Percentiles rank a stretch among this genome's conserved stretches.
Conservation (phyloP, 2,329 filamentous ascomycete species). For the Calonectria naviculata region DNA sequence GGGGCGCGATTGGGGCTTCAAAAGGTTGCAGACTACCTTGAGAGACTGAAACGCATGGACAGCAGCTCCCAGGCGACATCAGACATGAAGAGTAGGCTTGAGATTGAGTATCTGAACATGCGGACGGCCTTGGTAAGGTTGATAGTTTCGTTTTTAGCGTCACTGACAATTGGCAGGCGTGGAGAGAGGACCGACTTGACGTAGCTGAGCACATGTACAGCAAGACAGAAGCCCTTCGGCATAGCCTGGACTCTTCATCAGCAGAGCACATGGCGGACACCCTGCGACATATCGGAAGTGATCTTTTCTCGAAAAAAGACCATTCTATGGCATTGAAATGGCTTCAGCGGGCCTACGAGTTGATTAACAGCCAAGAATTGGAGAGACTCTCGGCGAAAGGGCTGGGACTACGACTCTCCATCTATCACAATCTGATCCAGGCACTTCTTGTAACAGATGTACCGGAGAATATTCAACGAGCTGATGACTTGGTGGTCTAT, state of each 20-base stretch:
- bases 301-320: slow-evolving; percentile 63
- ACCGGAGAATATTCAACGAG: slow-evolving; percentile 58
- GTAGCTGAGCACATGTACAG: slow-evolving; percentile 82
- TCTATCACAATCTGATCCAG: slow-evolving; percentile 73
- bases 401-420: slow-evolving; percentile 72
- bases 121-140: slow-evolving; percentile 72
- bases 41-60: slow-evolving; percentile 27
- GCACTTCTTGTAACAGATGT: slow-evolving; percentile 61
- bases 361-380: slow-evolving; percentile 66
- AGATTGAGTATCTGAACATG: slow-evolving; percentile 73
- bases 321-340: slow-evolving; percentile 72
- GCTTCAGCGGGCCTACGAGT: slow-evolving; percentile 75
- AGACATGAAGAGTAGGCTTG: slow-evolving; percentile 47
- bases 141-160: background rate
- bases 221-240: slow-evolving; percentile 61
- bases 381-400: slow-evolving; percentile 68
- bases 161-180: slow-evolving; percentile 65
- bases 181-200: slow-evolving; percentile 78
- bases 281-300: slow-evolving; percentile 78
- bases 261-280: slow-evolving; percentile 74
- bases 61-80: background rate
- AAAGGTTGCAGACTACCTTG: slow-evolving; percentile 68
- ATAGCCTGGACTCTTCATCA: slow-evolving; percentile 56
- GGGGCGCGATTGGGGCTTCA: slow-evolving; percentile 72
- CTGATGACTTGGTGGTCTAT: slow-evolving; percentile 67